phyloP scores from a whole-genome alignment of 495 filamentous ascomycete species.

The Tuber melanosporum region DNA sequence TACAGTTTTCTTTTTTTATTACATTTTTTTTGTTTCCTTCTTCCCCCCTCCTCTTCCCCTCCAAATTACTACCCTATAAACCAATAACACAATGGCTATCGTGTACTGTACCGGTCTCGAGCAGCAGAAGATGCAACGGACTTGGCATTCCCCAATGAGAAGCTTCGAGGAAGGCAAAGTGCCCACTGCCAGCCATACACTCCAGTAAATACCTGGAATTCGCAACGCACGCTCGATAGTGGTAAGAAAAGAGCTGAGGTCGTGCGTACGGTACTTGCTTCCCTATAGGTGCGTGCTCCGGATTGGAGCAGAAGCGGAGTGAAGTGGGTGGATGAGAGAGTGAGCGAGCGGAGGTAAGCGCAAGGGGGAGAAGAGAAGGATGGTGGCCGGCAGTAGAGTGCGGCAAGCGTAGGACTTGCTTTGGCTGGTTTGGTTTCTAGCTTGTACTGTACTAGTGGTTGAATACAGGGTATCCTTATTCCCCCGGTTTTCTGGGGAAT shows the following conservation, averaged over 20 bases:
- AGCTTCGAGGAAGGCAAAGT: constrained; percentile 35
- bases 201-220: constrained; percentile 26
- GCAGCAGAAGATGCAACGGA: background rate
- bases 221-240: background rate
- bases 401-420: background rate
- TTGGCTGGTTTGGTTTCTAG: background rate
- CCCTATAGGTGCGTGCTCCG: background rate
- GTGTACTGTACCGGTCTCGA: background rate
- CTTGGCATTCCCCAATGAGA: constrained; percentile 26
- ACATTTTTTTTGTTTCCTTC: constrained; percentile 13
- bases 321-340: background rate
- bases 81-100: constrained; percentile 12
- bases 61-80: constrained; percentile 28
- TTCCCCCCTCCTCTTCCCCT: constrained; percentile 7
- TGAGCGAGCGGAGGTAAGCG: background rate
- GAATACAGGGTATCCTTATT: background rate
- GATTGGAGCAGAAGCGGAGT: background rate
- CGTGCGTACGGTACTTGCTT: background rate
- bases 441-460: background rate
- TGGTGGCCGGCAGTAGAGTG: background rate
- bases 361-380: background rate
- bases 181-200: constrained; percentile 19
- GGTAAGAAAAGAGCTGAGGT: background rate
- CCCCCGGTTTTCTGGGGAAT: background rate
- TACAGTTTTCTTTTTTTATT: constrained; percentile 8